Base-by-base conservation (phyloP, 2,329 filamentous ascomycete species). In the Cladophialophora bantiana region DNA sequence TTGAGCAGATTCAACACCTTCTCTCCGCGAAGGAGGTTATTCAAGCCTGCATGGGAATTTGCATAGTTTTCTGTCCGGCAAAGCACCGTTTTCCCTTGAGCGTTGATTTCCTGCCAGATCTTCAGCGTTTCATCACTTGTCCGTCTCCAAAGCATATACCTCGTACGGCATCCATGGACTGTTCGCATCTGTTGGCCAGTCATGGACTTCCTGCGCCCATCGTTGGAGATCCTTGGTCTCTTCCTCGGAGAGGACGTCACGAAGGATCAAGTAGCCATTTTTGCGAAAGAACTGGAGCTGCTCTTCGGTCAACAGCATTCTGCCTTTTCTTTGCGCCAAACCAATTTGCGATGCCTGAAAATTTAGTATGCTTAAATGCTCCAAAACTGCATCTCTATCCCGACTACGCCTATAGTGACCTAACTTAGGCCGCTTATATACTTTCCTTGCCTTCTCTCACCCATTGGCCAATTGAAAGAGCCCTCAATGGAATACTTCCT, bases 171-270 rank as follows among this genome's bases (percentile, higher is more conserved):
- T 64, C 62, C 61, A 57, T 5, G 61, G 61, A 50, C 50, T 56
- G 13, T 35, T 15, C 40, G 45, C 52, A 36, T 56, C 52, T 35
- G 61, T 63, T 15, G 77, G 77, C 38, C 78, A 71, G 65, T 76
- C 75, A 60, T 79, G 74, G 3, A 78, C 74, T 66, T 78, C 76
- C 56, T 76, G 74, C 2, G 77, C 71, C 78, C 78, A 79, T 65
- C 70, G 50, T 48, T 76, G 73, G n/a, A 66, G 64, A 12, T 63
- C 32, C n/a, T n/a, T 36, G 9, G 36, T 57, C 40, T 63, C 53
- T 31, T 50, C 52, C n/a, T 38, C 10, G 3, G 61, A 63, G 12
- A 63, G 53, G 13, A 63, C 38, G n/a, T 63, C 38, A 10, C 61
- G 53, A 50, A 63, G 20, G n/a, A 63, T 57, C 61, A 63, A 15